phyloP scores from a whole-genome alignment of 371 early-diverging fungal genomes.

The Mucor racemosus region DNA sequence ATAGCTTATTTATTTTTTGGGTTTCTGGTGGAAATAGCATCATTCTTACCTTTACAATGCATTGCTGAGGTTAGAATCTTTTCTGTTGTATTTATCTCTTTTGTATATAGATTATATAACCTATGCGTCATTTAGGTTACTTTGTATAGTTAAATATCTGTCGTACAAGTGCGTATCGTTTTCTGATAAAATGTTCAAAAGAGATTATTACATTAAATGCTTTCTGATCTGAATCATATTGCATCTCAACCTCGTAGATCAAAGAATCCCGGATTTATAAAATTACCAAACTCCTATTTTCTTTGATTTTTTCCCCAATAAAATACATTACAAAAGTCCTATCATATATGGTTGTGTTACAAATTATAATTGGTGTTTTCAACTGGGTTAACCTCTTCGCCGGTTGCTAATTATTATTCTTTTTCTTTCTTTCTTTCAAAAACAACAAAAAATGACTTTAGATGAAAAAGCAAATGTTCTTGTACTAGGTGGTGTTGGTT shows the following conservation, averaged over 20 bases:
- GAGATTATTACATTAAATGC: no score
- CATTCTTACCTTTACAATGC: background rate
- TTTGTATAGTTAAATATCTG: background rate
- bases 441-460: slow-evolving; percentile 4
- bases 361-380: slow-evolving; percentile 3
- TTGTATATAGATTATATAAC: background rate
- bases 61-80: background rate
- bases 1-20: background rate
- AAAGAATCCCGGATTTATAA: background rate
- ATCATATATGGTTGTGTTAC: background rate
- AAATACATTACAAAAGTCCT: background rate
- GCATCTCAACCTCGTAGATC: background rate
- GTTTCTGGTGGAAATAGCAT: background rate
- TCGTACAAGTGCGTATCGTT: background rate
- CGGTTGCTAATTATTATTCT: background rate
- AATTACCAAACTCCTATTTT: background rate
- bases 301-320: background rate
- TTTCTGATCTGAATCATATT: background rate
- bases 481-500: slow-evolving; percentile 85
- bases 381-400: slow-evolving; percentile 2
- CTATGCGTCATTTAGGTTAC: slow-evolving; percentile 1
- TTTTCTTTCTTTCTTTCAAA: slow-evolving; percentile 1
- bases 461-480: slow-evolving; percentile 50
- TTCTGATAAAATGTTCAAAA: background rate
- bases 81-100: background rate